Percentiles rank a stretch among this genome's conserved stretches.
phyloP scores from a whole-genome alignment of 192 early-diverging fungal species.

The Coemansia sp. region DNA sequence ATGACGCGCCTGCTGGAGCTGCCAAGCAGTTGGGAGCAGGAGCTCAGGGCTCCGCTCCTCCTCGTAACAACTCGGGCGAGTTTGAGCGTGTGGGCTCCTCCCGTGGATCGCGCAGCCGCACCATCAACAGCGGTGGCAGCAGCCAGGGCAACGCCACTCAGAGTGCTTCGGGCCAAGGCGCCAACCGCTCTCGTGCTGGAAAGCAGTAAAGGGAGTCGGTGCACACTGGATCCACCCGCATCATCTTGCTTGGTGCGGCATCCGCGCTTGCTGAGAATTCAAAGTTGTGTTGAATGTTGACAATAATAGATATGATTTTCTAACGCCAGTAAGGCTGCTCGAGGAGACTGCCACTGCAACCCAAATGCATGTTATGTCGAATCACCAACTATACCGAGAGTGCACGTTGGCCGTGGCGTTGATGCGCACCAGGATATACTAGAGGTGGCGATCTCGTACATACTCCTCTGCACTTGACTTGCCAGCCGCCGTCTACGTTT shows the following conservation, averaged over 20 bases:
- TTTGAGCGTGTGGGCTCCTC: constrained; percentile 50
- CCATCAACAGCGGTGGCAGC: constrained; percentile 15
- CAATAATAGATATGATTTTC: constrained; percentile 3
- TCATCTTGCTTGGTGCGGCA: too few species aligned
- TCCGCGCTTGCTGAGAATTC: too few species aligned
- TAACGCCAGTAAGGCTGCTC: too few species aligned
- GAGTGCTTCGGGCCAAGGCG: background rate
- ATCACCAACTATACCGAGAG: constrained; percentile 53
- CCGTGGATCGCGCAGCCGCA: constrained; percentile 50
- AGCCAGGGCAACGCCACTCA: constrained; percentile 9
- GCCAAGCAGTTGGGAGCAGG: constrained; percentile 21
- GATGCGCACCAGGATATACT: constrained; percentile 71
- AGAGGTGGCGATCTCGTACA: constrained; percentile 58
- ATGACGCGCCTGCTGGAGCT: constrained; percentile 7
- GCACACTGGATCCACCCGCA: background rate
- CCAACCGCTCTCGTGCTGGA: constrained; percentile 17
- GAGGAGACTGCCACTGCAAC: too few species aligned
- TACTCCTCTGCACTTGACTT: constrained; percentile 63
- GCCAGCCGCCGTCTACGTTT: constrained; percentile 70
- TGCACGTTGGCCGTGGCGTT: constrained; percentile 65
- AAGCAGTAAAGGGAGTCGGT: constrained; percentile 29
- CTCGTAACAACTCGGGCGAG: constrained; percentile 40
- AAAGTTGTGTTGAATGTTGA: background rate
- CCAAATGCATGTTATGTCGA: background rate
- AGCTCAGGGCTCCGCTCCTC: background rate